Percentiles rank a stretch among this genome's conserved stretches.
phyloP scores from a whole-genome alignment of 2,329 filamentous ascomycete genomes.

The Hypoxylon sp. region DNA sequence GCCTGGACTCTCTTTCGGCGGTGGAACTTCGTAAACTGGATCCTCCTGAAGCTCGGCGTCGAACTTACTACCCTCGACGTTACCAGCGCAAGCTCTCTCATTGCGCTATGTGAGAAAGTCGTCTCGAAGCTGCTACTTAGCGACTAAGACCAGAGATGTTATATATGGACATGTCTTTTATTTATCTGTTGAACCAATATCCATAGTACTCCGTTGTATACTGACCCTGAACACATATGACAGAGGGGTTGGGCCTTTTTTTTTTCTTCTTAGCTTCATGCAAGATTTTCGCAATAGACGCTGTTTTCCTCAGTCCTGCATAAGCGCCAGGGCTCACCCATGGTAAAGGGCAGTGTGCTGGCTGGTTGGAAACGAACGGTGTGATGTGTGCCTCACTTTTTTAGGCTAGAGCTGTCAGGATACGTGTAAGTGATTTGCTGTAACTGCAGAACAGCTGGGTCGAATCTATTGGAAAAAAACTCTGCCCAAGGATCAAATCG shows the following conservation, averaged over 20 bases:
- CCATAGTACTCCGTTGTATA: conserved; percentile 6
- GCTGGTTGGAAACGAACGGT: conserved; percentile 10
- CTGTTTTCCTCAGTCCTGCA: conserved; percentile 22
- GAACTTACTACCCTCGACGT: conserved; percentile 50
- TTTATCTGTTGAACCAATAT: conserved; percentile 1
- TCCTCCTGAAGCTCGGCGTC: conserved; percentile 43
- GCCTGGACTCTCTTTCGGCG: conserved; percentile 50
- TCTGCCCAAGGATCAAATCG: conserved; percentile 16
- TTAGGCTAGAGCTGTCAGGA: conserved; percentile 24
- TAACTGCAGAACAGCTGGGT: conserved; percentile 29
- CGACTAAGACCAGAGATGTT: conserved; percentile 1
- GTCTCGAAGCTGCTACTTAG: conserved; percentile 13
- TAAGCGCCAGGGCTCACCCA: conserved; percentile 22
- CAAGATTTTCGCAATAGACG: conserved; percentile 16
- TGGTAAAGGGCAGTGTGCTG: conserved; percentile 20
- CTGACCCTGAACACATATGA: conserved; percentile 6
- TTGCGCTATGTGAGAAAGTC: conserved; percentile 49
- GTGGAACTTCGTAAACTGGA: conserved; percentile 51
- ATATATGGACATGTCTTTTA: not conserved
- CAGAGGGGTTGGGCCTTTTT: not conserved
- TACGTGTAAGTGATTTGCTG: conserved; percentile 35
- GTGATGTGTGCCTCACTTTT: conserved; percentile 23
- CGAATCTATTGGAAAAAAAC: conserved; percentile 32
- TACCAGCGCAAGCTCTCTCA: conserved; percentile 45
- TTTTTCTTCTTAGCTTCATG: conserved; percentile 18